Conservation (phyloP, 768 basidiomycete species). For the Plicaturopsis crispa region DNA sequence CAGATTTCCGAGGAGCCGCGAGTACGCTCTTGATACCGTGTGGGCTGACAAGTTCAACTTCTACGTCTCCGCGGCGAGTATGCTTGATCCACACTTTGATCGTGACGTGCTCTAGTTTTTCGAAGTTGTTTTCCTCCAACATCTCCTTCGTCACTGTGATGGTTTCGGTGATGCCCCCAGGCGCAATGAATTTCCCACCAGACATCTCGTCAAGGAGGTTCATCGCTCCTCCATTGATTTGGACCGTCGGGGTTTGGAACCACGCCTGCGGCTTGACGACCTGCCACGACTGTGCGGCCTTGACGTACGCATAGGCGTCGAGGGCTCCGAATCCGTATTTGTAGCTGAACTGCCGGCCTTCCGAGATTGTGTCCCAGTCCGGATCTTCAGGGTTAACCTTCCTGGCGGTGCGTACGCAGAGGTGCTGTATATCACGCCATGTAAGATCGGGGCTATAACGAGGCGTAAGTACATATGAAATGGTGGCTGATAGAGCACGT, state of each 20-base stretch:
- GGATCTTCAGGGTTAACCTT: conserved; percentile 84
- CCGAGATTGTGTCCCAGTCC: conserved; percentile 84
- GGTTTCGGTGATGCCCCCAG: conserved; percentile 56
- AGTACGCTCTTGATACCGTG: conserved; percentile 80
- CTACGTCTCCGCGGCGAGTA: conserved; percentile 79
- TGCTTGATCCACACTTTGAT: conserved; percentile 93
- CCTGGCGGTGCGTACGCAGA: conserved; percentile 71
- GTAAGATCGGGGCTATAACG: conserved; percentile 75
- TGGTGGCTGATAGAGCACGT: conserved; percentile 15
- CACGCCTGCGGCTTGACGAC: conserved; percentile 93
- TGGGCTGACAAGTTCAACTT: conserved; percentile 84
- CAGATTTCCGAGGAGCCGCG: conserved; percentile 61
- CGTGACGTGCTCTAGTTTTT: conserved; percentile 86
- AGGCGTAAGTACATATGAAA: conserved; percentile 7
- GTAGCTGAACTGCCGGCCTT: conserved; percentile 68
- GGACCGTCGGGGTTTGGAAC: conserved; percentile 70
- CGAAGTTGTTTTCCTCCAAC: conserved; percentile 71
- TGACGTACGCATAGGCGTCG: conserved; percentile 78
- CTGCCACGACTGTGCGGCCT: conserved; percentile 73
- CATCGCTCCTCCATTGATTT: conserved; percentile 55
- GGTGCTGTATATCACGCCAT: conserved; percentile 94
- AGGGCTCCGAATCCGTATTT: conserved; percentile 94
- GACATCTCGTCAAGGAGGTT: conserved; percentile 40
- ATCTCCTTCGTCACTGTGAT: conserved; percentile 61
- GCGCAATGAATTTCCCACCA: conserved; percentile 60